Base-by-base conservation (phyloP, 495 filamentous ascomycete genomes). In the Letharia columbiana region DNA sequence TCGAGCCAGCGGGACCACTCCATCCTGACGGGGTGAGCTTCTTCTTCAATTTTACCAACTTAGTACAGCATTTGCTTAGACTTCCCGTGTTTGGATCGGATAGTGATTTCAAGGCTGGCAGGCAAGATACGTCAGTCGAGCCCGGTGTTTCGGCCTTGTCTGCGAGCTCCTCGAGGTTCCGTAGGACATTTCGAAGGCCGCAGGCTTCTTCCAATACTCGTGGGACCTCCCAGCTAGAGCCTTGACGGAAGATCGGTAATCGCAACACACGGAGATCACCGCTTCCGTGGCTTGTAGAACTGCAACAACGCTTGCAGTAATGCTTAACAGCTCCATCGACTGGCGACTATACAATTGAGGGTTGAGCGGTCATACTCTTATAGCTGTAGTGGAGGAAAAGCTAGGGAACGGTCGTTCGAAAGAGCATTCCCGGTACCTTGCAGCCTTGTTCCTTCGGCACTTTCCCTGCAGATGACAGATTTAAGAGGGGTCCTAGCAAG, bases 211-310 rank as follows among this genome's bases (percentile, higher is more conserved):
- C 23, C 3, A 61, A 17, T 28, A 69, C 42, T 18, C 37, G 60
- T 33, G 66, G 40, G n/a, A 69, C 23, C 57, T 69, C 68, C 68
- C 68, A 69, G 2, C 37, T 37, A 5, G 42, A 41, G 28, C 50
- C 60, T 68, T 63, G 18, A 40, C 15, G 31, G 66, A 66, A 47
- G 64, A 44, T 33, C 42, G 68, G 52, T 68, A 68, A 40, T 64
- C 57, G 2, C 50, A 50, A 41, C 64, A 63, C 15, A 69, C 44
- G 8, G 60, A 49, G 50, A 69, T 63, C 31, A 69, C 68, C 35
- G 39, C 15, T 13, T 64, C 37, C 39, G 68, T 52, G 11, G 66
- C 60, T 17, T 60, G 60, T 18, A 69, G 39, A 7, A 69, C 66
- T 12, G 66, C 47, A 37, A 69, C 17, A 18, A 69, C 56, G 42